Conservation (phyloP, 495 filamentous ascomycete species). For the Melanomma pulvis-pyrius region DNA sequence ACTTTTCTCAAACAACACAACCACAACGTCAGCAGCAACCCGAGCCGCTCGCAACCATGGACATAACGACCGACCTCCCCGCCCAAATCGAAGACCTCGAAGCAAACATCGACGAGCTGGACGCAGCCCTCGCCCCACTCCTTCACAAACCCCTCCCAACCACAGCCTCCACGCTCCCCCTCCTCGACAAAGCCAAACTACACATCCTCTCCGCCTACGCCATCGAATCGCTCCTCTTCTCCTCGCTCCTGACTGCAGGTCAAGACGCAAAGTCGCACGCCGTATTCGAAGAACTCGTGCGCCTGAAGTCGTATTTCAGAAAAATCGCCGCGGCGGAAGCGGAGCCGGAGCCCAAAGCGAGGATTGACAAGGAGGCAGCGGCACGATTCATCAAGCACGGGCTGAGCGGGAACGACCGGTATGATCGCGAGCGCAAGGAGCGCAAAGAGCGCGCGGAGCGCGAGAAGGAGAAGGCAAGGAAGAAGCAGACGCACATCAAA, state of each 20-base stretch:
- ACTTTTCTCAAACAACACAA: background rate
- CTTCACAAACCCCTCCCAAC: slow-evolving; percentile 65
- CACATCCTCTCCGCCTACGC: slow-evolving; percentile 82
- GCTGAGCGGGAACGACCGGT: slow-evolving; percentile 71
- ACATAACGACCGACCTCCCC: background rate
- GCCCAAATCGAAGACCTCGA: slow-evolving; percentile 22
- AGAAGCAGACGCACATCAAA: slow-evolving; percentile 18
- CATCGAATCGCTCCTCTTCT: slow-evolving; percentile 86
- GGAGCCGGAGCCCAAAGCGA: slow-evolving; percentile 43
- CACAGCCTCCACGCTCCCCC: slow-evolving; percentile 74
- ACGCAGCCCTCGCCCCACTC: slow-evolving; percentile 61
- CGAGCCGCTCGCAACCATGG: slow-evolving; percentile 5
- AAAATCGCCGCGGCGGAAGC: slow-evolving; percentile 76
- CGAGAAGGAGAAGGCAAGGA: slow-evolving; percentile 46
- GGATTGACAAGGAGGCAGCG: slow-evolving; percentile 79
- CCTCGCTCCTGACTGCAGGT: slow-evolving; percentile 74
- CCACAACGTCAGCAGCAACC: background rate
- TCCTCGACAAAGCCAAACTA: slow-evolving; percentile 92
- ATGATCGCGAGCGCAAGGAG: slow-evolving; percentile 30
- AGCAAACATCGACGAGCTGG: slow-evolving; percentile 27
- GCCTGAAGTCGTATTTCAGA: slow-evolving; percentile 87
- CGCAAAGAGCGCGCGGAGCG: no score
- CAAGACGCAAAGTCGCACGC: slow-evolving; percentile 80
- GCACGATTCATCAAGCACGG: slow-evolving; percentile 78
- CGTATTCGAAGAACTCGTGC: slow-evolving; percentile 78